Base-by-base conservation (phyloP, 192 early-diverging fungal species). In the Coemansia sp. region DNA sequence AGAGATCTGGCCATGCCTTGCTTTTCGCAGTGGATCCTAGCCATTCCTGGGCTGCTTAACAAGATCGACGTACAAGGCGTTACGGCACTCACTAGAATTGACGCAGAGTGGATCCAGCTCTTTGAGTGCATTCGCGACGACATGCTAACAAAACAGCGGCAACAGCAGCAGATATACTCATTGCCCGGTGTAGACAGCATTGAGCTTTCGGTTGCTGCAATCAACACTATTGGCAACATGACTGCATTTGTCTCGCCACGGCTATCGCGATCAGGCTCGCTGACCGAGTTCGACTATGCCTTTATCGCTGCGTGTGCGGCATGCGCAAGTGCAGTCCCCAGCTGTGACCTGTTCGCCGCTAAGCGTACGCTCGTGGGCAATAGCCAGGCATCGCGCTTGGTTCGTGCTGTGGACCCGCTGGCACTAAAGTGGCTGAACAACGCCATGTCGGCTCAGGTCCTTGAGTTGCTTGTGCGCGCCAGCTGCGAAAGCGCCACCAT, bases 201-300 rank as follows among this genome's bases (percentile, higher is more conserved):
- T 9, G 44, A 47, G 20, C 16, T 78, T 46, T 64, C 66, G 36
- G 70, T 78, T 24, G 54, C 64, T 10, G 76, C 81, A 6, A 75
- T 78, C 62, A 83, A 61, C 59, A 75, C 71, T 2, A 42, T 83
- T 18, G 81, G 81, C 20, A 83, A 83, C 40, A 70, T 83, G 69
- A 55, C 76, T 10, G 76, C 76, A 12, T 83, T 83, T 72, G 60
- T 83, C 10, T 57, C 70, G 15, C 81, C 81, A 13, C 76, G 70
- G 64, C 70, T 83, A 5, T 73, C 76, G 34, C 66, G 52, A 10
- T 29, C 54, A 57, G 54, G 54, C 27, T 3, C 54, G 3, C n/a
- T 33, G 27, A 40, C 67, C n/a, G 24, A 66, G 20, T 33, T 83
- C 6, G 70, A 71, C 46, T 16, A 16, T n/a, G 51, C 44, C 5